A percentile compares a stretch with the other conserved stretches of the same genome.
phyloP scores from a whole-genome alignment of 306 rosid species.

The Luffa acutangula region DNA sequence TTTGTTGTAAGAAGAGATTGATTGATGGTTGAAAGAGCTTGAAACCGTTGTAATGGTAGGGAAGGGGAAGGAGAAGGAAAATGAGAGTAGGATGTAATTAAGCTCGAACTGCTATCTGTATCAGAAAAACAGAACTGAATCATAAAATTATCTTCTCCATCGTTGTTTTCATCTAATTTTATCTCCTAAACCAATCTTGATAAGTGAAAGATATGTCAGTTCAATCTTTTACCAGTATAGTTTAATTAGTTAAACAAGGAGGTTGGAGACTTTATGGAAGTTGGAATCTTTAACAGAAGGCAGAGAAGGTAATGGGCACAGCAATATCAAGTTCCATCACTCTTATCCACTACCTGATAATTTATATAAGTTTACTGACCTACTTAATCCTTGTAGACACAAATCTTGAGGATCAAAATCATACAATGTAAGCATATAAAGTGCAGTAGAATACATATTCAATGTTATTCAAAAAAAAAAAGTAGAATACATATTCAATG shows the following conservation, averaged over 20 bases:
- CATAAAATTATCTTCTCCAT: slow-evolving; percentile 5
- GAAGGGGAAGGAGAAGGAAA: slow-evolving; percentile 54
- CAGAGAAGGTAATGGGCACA: not conserved
- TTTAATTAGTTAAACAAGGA: not conserved
- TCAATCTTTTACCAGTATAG: not conserved
- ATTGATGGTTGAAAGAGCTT: slow-evolving; percentile 67
- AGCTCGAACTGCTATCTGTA: slow-evolving; percentile 49
- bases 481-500: not conserved
- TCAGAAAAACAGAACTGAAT: slow-evolving; percentile 3
- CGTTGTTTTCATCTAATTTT: not conserved
- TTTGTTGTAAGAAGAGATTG: slow-evolving; percentile 32
- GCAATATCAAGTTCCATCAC: not conserved
- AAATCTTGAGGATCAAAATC: not conserved
- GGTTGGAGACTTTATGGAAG: not conserved
- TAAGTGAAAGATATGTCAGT: not conserved
- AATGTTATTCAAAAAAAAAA: not conserved
- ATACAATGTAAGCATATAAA: not conserved
- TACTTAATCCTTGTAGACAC: not conserved
- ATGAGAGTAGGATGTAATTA: slow-evolving; percentile 35
- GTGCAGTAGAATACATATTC: not conserved
- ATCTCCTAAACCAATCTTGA: not conserved
- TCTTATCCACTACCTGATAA: not conserved
- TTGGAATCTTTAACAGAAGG: not conserved
- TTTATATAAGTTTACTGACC: not conserved
- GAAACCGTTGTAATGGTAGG: slow-evolving; percentile 61